Percentiles rank a stretch among this genome's conserved stretches.
phyloP scores from a whole-genome alignment of 2,329 filamentous ascomycete genomes.

The Arthrobotrys conoides region DNA sequence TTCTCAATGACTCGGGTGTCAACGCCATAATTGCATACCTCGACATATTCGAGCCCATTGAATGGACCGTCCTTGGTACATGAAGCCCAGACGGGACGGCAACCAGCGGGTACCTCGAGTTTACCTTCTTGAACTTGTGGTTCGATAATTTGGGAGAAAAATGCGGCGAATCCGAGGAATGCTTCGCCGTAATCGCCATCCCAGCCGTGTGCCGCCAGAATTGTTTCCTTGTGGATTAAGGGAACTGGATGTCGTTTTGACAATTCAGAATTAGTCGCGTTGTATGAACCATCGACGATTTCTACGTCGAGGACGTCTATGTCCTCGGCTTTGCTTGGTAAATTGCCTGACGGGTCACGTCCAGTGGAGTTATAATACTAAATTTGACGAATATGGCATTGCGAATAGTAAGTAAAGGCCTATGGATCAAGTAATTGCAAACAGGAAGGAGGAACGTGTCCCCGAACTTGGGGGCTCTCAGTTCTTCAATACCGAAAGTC shows the following conservation, averaged over 20 bases:
- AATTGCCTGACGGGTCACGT: not conserved
- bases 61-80: not conserved
- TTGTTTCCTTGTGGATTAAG: not conserved
- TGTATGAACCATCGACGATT: too few species aligned
- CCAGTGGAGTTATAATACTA: not conserved
- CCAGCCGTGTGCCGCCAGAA: too few species aligned
- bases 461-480: too few species aligned
- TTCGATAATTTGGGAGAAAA: not conserved
- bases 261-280: not conserved
- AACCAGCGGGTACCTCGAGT: not conserved
- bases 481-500: too few species aligned
- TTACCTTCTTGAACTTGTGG: not conserved
- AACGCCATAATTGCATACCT: slow-evolving; percentile 33
- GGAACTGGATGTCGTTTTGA: not conserved
- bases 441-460: too few species aligned
- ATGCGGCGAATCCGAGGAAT: not conserved
- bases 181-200: not conserved
- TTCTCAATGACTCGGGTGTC: not conserved
- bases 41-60: slow-evolving; percentile 20
- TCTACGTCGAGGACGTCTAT: too few species aligned
- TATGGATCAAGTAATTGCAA: too few species aligned
- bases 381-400: not conserved
- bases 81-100: slow-evolving; percentile 23
- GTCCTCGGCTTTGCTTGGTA: not conserved
- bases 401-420: not conserved